Conservation (phyloP, 345 rosid genomes). For the Raphanus sativus region DNA sequence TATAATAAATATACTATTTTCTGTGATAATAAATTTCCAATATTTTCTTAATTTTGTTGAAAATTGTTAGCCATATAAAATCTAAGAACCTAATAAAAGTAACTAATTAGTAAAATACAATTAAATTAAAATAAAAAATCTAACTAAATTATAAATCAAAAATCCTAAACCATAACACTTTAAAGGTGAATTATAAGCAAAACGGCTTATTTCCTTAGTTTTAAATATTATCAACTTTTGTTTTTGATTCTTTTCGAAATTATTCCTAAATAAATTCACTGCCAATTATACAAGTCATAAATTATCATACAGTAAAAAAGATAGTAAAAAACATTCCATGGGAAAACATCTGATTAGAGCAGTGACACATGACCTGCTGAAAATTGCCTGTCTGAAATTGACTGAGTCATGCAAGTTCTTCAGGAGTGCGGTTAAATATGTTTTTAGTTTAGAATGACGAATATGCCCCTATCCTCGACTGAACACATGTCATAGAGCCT, state of each 20-base stretch:
- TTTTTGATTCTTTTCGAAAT: neutral
- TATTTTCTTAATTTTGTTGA: too few relatives aligned
- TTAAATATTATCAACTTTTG: neutral
- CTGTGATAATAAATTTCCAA: too few relatives aligned
- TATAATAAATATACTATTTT: too few relatives aligned
- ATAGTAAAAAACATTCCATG: conserved; percentile 31
- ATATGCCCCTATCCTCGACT: neutral
- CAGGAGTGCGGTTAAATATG: conserved; percentile 43
- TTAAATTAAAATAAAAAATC: too few relatives aligned
- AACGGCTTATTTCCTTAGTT: neutral
- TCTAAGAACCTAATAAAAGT: too few relatives aligned
- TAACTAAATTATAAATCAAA: too few relatives aligned
- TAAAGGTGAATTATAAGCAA: too few relatives aligned
- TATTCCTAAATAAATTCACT: neutral
- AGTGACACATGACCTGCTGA: conserved; percentile 38
- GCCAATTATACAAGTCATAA: neutral
- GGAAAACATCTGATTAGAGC: conserved; percentile 35
- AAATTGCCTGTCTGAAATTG: conserved; percentile 20
- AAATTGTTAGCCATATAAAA: too few relatives aligned
- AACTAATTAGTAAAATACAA: too few relatives aligned
- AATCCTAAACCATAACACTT: neutral
- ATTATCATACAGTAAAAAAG: conserved; percentile 19
- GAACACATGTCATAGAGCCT: neutral
- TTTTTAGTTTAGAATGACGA: neutral
- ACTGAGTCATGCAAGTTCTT: conserved; percentile 35